Conservation (phyloP, 495 filamentous ascomycete genomes). For the Aspergillus mulundensis region DNA sequence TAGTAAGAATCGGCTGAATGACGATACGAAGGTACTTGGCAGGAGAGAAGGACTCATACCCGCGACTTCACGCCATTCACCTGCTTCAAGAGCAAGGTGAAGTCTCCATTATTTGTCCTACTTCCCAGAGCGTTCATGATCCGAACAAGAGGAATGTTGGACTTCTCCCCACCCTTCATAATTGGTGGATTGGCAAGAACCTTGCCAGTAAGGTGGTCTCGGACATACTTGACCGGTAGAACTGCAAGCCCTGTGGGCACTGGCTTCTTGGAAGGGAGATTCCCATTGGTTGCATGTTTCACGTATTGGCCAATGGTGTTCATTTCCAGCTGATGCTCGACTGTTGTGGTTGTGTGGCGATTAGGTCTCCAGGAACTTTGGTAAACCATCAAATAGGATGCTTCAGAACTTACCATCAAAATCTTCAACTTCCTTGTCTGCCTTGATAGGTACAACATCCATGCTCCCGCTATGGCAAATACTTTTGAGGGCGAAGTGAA, state of each 20-base stretch:
- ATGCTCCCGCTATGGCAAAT: not conserved
- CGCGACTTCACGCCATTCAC: not conserved
- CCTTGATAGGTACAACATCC: not conserved
- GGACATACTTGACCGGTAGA: not conserved
- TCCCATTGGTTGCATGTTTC: not conserved
- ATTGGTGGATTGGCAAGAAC: not conserved
- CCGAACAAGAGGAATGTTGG: not conserved
- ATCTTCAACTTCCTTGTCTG: not conserved
- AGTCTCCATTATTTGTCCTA: not conserved
- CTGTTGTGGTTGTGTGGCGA: not conserved
- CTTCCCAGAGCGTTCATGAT: not conserved
- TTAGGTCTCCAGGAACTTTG: not conserved
- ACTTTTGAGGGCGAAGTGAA: not conserved
- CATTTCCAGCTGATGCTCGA: not conserved
- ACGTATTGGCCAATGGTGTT: not conserved
- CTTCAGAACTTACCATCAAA: not conserved
- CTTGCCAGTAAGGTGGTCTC: not conserved
- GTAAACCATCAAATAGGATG: not conserved
- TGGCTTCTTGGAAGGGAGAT: not conserved
- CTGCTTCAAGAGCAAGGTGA: not conserved
- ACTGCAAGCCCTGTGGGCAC: not conserved
- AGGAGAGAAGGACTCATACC: not conserved
- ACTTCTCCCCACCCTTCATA: not conserved
- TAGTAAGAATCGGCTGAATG: not conserved
- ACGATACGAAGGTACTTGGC: not conserved